Evolutionary conservation across 2,329 filamentous ascomycete genomes (phyloP).

Genomic region (Trichoderma guizhouense): DNA sequence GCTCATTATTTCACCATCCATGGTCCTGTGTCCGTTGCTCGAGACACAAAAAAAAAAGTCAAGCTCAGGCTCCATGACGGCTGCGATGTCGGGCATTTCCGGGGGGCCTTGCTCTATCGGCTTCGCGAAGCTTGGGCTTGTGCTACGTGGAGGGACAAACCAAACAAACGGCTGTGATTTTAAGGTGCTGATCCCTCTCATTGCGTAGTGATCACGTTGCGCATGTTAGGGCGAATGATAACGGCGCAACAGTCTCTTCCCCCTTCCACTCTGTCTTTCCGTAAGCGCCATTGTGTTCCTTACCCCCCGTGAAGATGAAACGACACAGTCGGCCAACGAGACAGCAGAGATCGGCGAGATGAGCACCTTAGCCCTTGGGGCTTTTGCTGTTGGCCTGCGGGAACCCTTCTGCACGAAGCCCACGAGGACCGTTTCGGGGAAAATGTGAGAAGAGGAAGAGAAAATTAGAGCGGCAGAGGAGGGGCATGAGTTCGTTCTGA

Average conservation of each 20-base stretch:
- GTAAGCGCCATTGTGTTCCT: slow-evolving; percentile 14
- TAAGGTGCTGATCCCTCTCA: slow-evolving; percentile 17
- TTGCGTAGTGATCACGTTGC: slow-evolving; percentile 14
- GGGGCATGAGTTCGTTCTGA: background rate
- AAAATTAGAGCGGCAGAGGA: background rate
- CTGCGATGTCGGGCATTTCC: slow-evolving; percentile 5
- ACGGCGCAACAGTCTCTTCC: background rate
- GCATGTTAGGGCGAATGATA: background rate
- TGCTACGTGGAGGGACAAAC: background rate
- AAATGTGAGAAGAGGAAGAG: background rate
- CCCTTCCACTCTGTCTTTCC: background rate
- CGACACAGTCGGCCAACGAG: slow-evolving; percentile 11
- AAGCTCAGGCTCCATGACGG: background rate
- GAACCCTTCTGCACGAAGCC: background rate
- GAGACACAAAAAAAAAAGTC: background rate
- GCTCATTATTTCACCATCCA: background rate
- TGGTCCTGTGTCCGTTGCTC: background rate
- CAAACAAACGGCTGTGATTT: background rate
- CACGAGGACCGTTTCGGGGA: background rate
- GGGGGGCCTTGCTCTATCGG: background rate
- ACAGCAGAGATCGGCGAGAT: slow-evolving; percentile 13
- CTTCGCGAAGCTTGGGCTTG: background rate
- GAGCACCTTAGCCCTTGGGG: background rate
- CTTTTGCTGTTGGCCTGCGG: background rate
- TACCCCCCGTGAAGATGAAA: slow-evolving; percentile 15